Base-by-base conservation (phyloP, 306 rosid genomes). In the Morella rubra region DNA sequence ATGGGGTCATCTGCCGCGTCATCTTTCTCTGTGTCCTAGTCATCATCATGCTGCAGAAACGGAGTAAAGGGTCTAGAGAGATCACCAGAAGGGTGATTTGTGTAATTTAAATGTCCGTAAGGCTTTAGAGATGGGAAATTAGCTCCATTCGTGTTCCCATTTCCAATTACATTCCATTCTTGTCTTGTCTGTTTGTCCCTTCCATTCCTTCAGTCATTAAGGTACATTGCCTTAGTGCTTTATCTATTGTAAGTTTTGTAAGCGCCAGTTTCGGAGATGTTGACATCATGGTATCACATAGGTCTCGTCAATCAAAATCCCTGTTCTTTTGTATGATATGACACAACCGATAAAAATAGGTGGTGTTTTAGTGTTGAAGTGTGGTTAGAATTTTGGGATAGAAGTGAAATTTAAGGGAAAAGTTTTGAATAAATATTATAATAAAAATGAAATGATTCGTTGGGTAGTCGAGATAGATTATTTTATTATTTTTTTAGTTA, bases 151-250 rank as follows among this genome's bases (percentile, higher is more conserved):
- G 46, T 85, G 88, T 82, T 82, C 85, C 91, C 87, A 18, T 27
- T 22, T 7, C 45, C 20, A 74, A 53, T 67, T 80, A 75, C 78
- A 87, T 87, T 82, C 80, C 75, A 68, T 71, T 79, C 81, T 68
- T 79, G 46, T 77, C 88, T 82, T 75, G 86, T 84, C 83, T 53
- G 15, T 46, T 76, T 77, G 83, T 87, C 81, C 50, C 74, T 71
- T 59, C 49, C 60, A 55, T 76, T 76, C 12, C 24, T 19, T n/a
- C 49, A 45, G 24, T 75, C 71, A 22, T 62, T 11, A 8, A 20
- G 5, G 7, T n/a, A n/a, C n/a, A 40, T 14, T 41, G 8, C 9
- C 12, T 42, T 12, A 24, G 22, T 37, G 13, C 70, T 41, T 37
- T 42, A 8, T 18, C 6, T 37, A 4, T 15, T 40, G 16, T 6